phyloP scores from a whole-genome alignment of 2,329 filamentous ascomycete species.

The Daldinia sp. region DNA sequence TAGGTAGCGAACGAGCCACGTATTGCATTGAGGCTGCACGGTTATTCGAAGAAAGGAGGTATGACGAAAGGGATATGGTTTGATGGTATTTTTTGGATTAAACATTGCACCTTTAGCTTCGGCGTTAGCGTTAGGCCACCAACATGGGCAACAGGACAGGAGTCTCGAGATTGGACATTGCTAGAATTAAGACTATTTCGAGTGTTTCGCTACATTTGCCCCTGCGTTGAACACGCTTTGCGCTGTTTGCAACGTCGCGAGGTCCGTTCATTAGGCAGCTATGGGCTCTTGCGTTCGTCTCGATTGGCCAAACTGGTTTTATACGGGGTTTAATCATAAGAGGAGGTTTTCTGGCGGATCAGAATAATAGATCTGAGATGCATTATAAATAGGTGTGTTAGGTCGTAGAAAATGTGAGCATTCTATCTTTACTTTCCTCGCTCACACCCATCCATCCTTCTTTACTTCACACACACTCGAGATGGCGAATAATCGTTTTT shows the following conservation, averaged over 20 bases:
- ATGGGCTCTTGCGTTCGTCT: neutral
- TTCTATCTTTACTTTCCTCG: neutral
- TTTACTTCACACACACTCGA: neutral
- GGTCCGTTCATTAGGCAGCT: neutral
- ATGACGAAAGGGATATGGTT: constrained; percentile 46
- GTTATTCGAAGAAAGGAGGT: constrained; percentile 74
- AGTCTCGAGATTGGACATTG: constrained; percentile 37
- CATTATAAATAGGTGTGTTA: too few relatives aligned
- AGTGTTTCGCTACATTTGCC: constrained; percentile 5
- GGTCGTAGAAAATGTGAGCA: neutral
- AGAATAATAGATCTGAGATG: neutral
- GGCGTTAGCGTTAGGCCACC: constrained; percentile 29
- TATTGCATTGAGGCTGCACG: constrained; percentile 93
- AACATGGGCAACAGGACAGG: constrained; percentile 31
- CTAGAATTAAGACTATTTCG: constrained; percentile 30
- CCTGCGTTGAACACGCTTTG: neutral
- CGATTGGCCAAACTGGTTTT: neutral
- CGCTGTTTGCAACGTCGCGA: neutral
- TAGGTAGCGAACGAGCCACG: constrained; percentile 71
- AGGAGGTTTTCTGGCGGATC: neutral
- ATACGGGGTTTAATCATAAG: neutral
- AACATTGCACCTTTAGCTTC: constrained; percentile 30
- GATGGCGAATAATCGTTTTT: too few relatives aligned
- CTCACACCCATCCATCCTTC: neutral
- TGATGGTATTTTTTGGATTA: constrained; percentile 29